phyloP scores from a whole-genome alignment of 73 alveolate genomes.

The Urostyla sp. region DNA sequence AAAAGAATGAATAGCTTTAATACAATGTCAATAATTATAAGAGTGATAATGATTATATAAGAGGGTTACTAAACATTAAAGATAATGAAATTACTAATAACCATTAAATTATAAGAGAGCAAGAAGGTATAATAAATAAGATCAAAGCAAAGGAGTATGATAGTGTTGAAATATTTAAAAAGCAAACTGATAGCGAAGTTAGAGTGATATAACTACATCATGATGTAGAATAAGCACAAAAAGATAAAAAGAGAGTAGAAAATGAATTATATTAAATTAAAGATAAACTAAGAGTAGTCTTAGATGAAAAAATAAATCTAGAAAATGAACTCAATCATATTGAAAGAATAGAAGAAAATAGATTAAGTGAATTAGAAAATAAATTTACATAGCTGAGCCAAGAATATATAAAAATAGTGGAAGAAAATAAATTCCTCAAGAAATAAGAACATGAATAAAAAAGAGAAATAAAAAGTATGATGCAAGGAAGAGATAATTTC shows the following conservation, averaged over 20 bases:
- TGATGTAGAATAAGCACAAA: constrained; percentile 12
- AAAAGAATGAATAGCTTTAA: not conserved
- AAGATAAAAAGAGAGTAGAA: constrained; percentile 47
- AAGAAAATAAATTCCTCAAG: not conserved
- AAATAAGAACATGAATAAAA: not conserved
- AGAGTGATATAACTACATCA: not conserved
- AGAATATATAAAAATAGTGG: not conserved
- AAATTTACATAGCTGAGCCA: not conserved
- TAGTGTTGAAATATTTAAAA: not conserved
- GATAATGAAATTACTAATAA: not conserved
- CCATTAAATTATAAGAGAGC: not conserved
- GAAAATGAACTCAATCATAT: constrained; percentile 17
- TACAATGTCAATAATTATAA: not conserved
- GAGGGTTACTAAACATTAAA: not conserved
- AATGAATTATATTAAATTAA: constrained; percentile 3
- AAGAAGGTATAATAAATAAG: not conserved
- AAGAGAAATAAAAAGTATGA: not conserved
- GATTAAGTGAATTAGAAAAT: not conserved
- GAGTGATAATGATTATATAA: not conserved
- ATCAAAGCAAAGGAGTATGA: constrained; percentile 42
- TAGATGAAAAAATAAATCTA: constrained; percentile 7
- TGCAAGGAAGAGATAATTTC: constrained; percentile 42
- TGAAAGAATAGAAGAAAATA: constrained; percentile 27
- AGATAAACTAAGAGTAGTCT: constrained; percentile 36
- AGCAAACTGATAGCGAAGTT: constrained; percentile 8